These are phyloP conservation scores for Aspergillaceae sp. DNA, from an alignment of 2,329 filamentous ascomycete species.

Conservation along the genomic window DNA sequence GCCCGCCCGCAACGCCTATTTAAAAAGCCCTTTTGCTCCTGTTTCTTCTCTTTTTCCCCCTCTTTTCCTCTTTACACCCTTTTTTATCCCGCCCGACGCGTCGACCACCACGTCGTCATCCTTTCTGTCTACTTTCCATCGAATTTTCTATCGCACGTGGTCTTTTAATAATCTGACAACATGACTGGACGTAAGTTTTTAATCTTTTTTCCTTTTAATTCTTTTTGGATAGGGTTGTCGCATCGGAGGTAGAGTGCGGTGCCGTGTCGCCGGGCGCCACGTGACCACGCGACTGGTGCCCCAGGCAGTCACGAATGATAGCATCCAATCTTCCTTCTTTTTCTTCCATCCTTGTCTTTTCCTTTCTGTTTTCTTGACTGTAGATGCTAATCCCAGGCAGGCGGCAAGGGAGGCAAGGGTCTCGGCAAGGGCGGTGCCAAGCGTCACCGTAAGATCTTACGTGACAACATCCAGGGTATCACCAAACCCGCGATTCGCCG, in stretches of 20 bases:
- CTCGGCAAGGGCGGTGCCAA: conserved; percentile 98
- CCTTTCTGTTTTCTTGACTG: conserved; percentile 1
- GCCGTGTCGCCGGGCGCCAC: conserved; percentile 16
- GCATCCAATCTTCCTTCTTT: conserved; percentile 2
- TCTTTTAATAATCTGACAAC: conserved; percentile 12
- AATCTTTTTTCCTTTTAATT: conserved; percentile 2
- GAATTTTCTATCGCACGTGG: conserved; percentile 5
- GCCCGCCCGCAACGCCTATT: conserved; percentile 17
- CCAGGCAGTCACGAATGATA: conserved; percentile 9
- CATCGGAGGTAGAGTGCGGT: conserved; percentile 4
- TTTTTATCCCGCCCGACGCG: conserved; percentile 12
- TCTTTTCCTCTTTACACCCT: conserved; percentile 9
- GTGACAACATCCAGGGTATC: conserved; percentile 99
- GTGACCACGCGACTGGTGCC: conserved; percentile 14
- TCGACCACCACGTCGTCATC: conserved; percentile 4
- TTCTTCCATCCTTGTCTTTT: conserved; percentile 10
- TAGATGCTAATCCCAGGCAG: conserved; percentile 37
- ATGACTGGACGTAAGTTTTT: conserved; percentile 37
- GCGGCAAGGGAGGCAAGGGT: conserved; percentile 93
- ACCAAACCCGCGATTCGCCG: conserved; percentile 98
- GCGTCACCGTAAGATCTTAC: conserved; percentile 98
- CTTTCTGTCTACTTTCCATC: conserved; percentile 14
- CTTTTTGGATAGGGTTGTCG: conserved; percentile 1
- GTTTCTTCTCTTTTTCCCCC: conserved; percentile 8
- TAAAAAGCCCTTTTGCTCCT: conserved; percentile 15